Evolutionary conservation across 805 yeast genomes (phyloP).

Genomic region (Vanderwaltozyma verrucispora): DNA sequence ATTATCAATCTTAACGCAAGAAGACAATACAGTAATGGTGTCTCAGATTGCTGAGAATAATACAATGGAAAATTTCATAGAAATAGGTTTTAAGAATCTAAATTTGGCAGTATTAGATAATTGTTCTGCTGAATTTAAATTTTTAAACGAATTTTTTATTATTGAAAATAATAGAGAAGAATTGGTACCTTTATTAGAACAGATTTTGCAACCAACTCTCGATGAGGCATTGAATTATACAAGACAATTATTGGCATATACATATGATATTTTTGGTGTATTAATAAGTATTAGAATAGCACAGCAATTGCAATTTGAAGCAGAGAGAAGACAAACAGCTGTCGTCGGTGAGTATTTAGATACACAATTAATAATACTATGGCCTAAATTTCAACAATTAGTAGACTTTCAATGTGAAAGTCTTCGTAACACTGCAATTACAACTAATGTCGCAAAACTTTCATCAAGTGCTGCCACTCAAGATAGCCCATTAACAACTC

Average conservation of each 20-base stretch:
- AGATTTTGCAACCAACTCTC: constrained; percentile 45
- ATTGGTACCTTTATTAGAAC: constrained; percentile 36
- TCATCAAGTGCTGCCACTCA: constrained; percentile 12
- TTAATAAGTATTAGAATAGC: constrained; percentile 63
- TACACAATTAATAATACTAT: constrained; percentile 52
- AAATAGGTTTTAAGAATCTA: constrained; percentile 62
- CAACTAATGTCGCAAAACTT: constrained; percentile 25
- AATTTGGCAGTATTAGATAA: constrained; percentile 67
- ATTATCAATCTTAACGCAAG: constrained; percentile 42
- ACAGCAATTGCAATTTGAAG: constrained; percentile 51
- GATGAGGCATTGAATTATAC: constrained; percentile 41
- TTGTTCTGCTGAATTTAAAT: constrained; percentile 63
- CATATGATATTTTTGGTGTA: constrained; percentile 70
- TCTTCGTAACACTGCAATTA: constrained; percentile 40
- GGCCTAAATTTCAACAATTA: constrained; percentile 79
- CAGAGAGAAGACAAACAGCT: constrained; percentile 63
- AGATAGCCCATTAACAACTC: constrained; percentile 29
- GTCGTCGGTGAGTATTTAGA: constrained; percentile 58
- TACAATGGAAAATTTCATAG: constrained; percentile 56
- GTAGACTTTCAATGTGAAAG: constrained; percentile 71
- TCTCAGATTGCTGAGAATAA: constrained; percentile 80
- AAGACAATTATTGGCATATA: constrained; percentile 28
- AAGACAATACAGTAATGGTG: constrained; percentile 56
- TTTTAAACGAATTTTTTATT: constrained; percentile 61
- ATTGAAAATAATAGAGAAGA: constrained; percentile 33